These are phyloP conservation scores for Galerina marginata DNA, from an alignment of 768 basidiomycete genomes.

Conservation along the genomic window DNA sequence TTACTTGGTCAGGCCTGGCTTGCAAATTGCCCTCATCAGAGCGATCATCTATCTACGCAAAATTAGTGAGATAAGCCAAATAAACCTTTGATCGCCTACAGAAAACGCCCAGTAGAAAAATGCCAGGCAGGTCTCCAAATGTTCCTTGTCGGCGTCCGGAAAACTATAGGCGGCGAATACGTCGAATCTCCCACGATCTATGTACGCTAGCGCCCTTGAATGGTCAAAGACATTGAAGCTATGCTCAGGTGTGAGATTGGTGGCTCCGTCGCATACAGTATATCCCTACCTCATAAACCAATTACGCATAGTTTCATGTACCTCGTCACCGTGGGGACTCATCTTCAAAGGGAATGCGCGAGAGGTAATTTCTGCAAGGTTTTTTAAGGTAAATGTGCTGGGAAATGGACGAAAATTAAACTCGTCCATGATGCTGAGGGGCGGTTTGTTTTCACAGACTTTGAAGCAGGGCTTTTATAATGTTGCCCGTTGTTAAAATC, in stretches of 20 bases:
- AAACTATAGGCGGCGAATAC: slow-evolving; percentile 3
- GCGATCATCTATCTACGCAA: slow-evolving; percentile 30
- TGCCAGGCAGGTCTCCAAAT: slow-evolving; percentile 8
- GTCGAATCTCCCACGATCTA: slow-evolving; percentile 6
- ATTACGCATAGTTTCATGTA: background rate
- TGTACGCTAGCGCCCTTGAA: background rate
- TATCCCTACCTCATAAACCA: background rate
- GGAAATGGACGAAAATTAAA: slow-evolving; percentile 3
- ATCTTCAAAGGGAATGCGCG: background rate
- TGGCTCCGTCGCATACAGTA: background rate
- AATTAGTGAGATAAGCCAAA: too few species aligned
- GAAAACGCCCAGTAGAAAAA: slow-evolving; percentile 11
- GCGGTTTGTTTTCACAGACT: too few species aligned
- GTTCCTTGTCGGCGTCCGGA: slow-evolving; percentile 1
- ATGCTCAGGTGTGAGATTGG: too few species aligned
- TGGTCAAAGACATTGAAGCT: slow-evolving; percentile 1
- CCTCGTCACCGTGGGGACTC: background rate
- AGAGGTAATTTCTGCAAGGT: background rate
- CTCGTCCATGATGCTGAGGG: background rate
- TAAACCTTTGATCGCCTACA: background rate
- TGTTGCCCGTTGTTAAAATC: too few species aligned
- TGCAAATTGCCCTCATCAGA: slow-evolving; percentile 29
- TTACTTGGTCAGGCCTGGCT: slow-evolving; percentile 23
- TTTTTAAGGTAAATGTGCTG: background rate
- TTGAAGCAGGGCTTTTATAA: too few species aligned